A percentile compares a stretch with the other conserved stretches of the same genome.
phyloP scores from a whole-genome alignment of 2,329 filamentous ascomycete genomes.

The Botrytis tulipae region DNA sequence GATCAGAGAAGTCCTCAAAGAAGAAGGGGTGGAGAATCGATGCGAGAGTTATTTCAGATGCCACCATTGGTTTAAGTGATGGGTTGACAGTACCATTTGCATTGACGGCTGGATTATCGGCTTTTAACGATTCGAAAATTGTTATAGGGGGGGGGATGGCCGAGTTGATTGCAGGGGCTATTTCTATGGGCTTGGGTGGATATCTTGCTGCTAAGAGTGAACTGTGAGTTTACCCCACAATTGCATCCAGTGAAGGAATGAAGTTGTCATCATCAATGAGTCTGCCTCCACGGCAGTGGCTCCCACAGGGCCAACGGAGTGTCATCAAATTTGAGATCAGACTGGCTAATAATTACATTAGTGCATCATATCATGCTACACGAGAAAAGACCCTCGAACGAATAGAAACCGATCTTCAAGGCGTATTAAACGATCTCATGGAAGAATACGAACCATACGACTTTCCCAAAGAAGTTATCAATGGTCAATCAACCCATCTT shows the following conservation, averaged over 20 bases:
- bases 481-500: constrained; percentile 40
- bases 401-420: constrained; percentile 31
- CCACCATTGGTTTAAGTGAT: constrained; percentile 61
- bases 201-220: constrained; percentile 55
- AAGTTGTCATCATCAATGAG: not conserved
- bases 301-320: not conserved
- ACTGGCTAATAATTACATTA: constrained; percentile 28
- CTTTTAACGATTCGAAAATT: constrained; percentile 50
- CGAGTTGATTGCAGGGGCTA: constrained; percentile 59
- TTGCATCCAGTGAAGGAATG: not conserved
- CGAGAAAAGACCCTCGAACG: constrained; percentile 34
- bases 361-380: constrained; percentile 37
- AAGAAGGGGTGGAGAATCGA: constrained; percentile 36
- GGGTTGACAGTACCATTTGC: constrained; percentile 64
- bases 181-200: constrained; percentile 62
- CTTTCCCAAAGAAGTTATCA: constrained; percentile 35
- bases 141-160: constrained; percentile 59
- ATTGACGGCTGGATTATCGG: constrained; percentile 55
- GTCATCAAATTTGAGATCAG: not conserved
- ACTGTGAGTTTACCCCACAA: constrained; percentile 33
- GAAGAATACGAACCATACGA: constrained; percentile 40
- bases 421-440: constrained; percentile 35
- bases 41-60: constrained; percentile 46
- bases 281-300: not conserved
- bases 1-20: constrained; percentile 26